These are phyloP conservation scores for Solanum piurae DNA, from an alignment of 257 asterid species.

Conservation along the genomic window DNA sequence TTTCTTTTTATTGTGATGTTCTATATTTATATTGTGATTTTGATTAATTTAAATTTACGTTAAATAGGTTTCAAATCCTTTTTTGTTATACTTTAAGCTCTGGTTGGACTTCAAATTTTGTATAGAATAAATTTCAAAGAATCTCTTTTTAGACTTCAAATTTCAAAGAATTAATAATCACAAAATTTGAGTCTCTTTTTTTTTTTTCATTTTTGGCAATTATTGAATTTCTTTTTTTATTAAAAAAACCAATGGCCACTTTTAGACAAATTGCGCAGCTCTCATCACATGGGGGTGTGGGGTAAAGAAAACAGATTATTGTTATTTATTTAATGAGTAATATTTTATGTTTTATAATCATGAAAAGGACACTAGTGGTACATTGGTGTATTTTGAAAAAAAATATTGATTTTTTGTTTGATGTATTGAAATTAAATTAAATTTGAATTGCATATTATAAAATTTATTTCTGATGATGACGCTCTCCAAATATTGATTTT, in stretches of 20 bases:
- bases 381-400: neutral
- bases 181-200: neutral
- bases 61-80: too few relatives aligned
- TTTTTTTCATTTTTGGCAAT: neutral
- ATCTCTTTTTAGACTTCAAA: fast-evolving
- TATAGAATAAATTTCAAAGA: neutral
- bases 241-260: neutral
- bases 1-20: too few relatives aligned
- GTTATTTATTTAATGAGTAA: neutral
- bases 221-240: neutral
- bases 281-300: neutral
- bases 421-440: neutral
- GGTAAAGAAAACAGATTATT: neutral
- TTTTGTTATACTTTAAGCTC: neutral
- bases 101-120: neutral
- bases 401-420: fast-evolving
- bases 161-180: neutral
- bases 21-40: neutral
- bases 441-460: fast-evolving
- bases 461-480: fast-evolving
- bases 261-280: neutral
- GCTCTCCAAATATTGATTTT: neutral
- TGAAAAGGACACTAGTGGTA: neutral
- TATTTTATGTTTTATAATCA: neutral
- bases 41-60: neutral